Evolutionary conservation across 2,329 filamentous ascomycete genomes (phyloP).

Genomic region (Aspergillus intermedius): DNA sequence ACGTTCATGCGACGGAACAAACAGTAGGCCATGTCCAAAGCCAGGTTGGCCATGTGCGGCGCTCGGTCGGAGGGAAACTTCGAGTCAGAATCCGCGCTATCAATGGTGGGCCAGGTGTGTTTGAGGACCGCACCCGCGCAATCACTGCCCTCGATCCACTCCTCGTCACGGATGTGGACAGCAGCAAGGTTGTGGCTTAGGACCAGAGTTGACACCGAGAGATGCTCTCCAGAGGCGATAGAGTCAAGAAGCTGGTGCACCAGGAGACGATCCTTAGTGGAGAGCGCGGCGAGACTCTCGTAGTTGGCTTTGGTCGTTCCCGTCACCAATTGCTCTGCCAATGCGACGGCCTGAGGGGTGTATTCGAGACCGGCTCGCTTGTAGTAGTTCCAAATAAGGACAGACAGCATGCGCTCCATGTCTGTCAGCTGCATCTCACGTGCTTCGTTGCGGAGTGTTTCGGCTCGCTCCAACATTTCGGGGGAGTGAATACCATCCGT

Average conservation of each 20-base stretch:
- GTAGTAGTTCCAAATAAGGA: conserved; percentile 32
- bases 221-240: conserved; percentile 19
- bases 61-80: conserved; percentile 25
- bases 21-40: conserved; percentile 27
- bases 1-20: conserved; percentile 29
- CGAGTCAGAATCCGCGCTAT: conserved; percentile 22
- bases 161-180: conserved; percentile 25
- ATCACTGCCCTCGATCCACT: conserved; percentile 25
- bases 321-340: conserved; percentile 25
- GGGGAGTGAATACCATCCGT: conserved; percentile 24
- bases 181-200: conserved; percentile 27
- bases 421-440: conserved; percentile 26
- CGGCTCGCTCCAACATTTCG: conserved; percentile 26
- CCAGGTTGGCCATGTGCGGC: conserved; percentile 26
- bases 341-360: conserved; percentile 19
- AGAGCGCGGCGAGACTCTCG: conserved; percentile 16
- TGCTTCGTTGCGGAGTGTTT: conserved; percentile 24
- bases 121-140: conserved; percentile 24
- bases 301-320: conserved; percentile 14
- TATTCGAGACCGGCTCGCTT: conserved; percentile 25
- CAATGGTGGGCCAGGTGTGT: conserved; percentile 27
- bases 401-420: conserved; percentile 24
- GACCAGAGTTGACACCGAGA: conserved; percentile 21
- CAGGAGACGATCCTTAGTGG: conserved; percentile 22
- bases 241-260: conserved; percentile 27